Percentiles rank a stretch among this genome's conserved stretches.
Conservation (phyloP, 2,329 filamentous ascomycete species). For the Ophiostoma quercus region DNA sequence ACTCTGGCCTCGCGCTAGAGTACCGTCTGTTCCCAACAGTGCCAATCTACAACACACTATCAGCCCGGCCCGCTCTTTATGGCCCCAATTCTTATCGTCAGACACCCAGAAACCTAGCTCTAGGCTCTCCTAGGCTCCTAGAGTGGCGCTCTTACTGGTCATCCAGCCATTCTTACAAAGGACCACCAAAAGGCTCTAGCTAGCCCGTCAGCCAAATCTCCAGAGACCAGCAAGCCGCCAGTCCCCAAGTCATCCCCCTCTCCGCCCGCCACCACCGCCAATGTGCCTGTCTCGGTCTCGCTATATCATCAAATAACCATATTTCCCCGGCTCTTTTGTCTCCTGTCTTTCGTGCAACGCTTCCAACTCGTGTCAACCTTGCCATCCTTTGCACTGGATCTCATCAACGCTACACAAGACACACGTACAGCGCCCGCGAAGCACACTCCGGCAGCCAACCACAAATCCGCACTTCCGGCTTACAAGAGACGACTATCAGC, state of each 20-base stretch:
- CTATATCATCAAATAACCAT: background rate
- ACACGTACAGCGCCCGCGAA: background rate
- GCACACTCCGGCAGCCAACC: background rate
- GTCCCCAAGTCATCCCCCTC: background rate
- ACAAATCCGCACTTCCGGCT: background rate
- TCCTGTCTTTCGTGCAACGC: background rate
- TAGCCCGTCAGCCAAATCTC: background rate
- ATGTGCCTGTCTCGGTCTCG: constrained; percentile 5
- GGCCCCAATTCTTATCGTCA: background rate
- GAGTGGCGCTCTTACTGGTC: background rate
- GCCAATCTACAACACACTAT: constrained; percentile 1
- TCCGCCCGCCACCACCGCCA: background rate
- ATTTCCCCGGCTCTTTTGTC: background rate
- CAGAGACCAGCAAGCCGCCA: background rate
- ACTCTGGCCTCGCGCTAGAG: background rate
- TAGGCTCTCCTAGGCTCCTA: background rate
- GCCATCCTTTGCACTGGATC: background rate
- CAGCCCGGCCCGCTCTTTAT: constrained; percentile 9
- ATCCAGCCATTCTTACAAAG: constrained; percentile 1
- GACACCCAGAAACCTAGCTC: background rate
- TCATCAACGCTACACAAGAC: background rate
- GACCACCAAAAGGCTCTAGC: background rate
- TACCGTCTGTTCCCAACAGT: background rate
- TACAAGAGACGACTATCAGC: constrained; percentile 10
- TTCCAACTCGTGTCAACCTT: background rate